phyloP scores from a whole-genome alignment of 495 filamentous ascomycete species.

The Xylaria sp. region DNA sequence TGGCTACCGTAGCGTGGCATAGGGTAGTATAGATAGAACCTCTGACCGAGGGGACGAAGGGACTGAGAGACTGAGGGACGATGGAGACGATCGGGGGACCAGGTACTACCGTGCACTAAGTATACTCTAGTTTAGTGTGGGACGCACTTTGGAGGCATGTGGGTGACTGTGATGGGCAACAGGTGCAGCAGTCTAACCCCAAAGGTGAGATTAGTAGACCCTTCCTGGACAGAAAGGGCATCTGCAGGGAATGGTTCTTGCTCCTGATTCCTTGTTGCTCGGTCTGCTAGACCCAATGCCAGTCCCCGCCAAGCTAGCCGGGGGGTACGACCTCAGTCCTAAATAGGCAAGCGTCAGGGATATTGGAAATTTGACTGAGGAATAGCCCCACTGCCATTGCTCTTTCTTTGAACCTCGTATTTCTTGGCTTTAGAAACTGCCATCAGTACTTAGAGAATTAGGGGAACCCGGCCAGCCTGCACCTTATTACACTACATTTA shows the following conservation, averaged over 20 bases:
- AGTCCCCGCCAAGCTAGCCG: conserved; percentile 4
- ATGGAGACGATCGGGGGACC: neutral
- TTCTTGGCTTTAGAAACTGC: neutral
- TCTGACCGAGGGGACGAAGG: conserved; percentile 8
- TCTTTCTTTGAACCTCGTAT: neutral
- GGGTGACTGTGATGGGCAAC: neutral
- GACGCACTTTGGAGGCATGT: neutral
- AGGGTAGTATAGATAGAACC: conserved; percentile 6
- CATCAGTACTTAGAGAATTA: conserved; percentile 4
- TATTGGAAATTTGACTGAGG: conserved; percentile 17
- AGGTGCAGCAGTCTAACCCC: neutral
- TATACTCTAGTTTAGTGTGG: neutral
- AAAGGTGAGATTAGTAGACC: neutral
- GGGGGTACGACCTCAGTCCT: neutral
- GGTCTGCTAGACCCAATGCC: neutral
- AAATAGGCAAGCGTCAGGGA: conserved; percentile 24
- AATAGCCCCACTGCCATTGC: neutral
- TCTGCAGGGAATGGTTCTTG: conserved; percentile 17
- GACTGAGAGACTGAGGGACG: neutral
- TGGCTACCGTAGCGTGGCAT: neutral
- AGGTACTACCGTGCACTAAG: neutral
- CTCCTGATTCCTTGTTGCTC: conserved; percentile 18
- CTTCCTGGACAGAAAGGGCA: conserved; percentile 13
- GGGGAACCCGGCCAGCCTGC: conserved; percentile 2
- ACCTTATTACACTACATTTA: neutral